Evolutionary conservation across 257 asterid genomes (phyloP), one percentile per base, ranked within the genome.

Genomic region (Forsythia viridissima): DNA sequence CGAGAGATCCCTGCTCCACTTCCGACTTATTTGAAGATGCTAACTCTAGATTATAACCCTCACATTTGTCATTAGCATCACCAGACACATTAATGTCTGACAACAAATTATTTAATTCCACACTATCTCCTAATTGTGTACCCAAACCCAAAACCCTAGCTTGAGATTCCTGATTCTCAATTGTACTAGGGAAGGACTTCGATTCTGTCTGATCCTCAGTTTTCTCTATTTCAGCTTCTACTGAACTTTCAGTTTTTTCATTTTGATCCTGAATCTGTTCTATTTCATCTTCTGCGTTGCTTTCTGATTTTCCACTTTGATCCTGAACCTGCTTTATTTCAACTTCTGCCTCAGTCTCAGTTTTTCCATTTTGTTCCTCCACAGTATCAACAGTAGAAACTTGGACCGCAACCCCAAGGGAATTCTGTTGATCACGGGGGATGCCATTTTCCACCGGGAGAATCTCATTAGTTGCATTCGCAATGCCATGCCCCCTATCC

Each of bases 161-260:
- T 74, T 72, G 77, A 79, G 80, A 63, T 71, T 77, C 86, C 76
- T 78, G 83, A 74, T 82, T 82, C 76, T 71, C 86, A 48, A 73
- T 74, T 15, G 57, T 57, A 73, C 66, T 59, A 55, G 55, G 76
- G 66, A 76, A 65, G 70, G 84, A 55, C 72, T 70, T 84, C 2
- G 81, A 68, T 78, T 42, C 34, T 36, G 10, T 41, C 55, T 0
- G 10, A 57, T 41, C 48, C 21, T n/a, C 3, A 16, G 7, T 65
- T 18, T 21, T 37, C 44, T 5, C 65, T 30, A 24, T 59, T 70
- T 44, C 71, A 63, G 71, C 61, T 73, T 73, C 39, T n/a, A 48
- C 66, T 3, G 3, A 65, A 63, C 42, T 10, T 13, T 68, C 76
- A 39, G 8, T 24, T 51, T 70, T 42, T 44, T 8, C 57, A 59